Evolutionary conservation across 106 monocot species (phyloP), one percentile per base, ranked within the genome.

Genomic region (Dioscorea alata): DNA sequence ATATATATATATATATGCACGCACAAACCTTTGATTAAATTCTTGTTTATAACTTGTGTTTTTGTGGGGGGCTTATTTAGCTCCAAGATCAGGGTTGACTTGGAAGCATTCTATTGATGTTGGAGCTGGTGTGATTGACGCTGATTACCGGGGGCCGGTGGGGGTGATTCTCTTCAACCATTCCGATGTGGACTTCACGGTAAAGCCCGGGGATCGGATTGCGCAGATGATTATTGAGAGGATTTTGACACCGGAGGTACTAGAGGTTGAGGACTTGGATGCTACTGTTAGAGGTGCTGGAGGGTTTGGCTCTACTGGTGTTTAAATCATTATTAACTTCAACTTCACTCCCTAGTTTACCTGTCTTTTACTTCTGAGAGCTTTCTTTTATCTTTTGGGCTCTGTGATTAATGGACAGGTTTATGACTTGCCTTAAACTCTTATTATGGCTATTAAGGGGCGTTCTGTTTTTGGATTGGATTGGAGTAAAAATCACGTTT

Each of bases 101-200:
- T 85, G 87, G 94, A 90, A 88, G 88, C 90, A 88, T 57, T 85
- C 94, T 23, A 94, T 94, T 20, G 90, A 85, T 57, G 90, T 90
- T 8, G 90, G 90, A 23, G 94, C 88, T 0, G 90, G 94, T 6
- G 94, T 90, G 69, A 83, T 94, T 33, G 94, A 94, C 19, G 94
- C 87, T 2, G 91, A 91, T 69, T 94, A 90, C 64, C 85, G 94
- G 0, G 94, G 94, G 2, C 78, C 87, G 4, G 69, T 94, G 1
- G 81, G 80, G 6, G 87, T 88, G 57, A 48, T 94, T 10, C 81
- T 94, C 23, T 88, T 94, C 87, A 94, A 90, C 75, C 85, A 81
- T 60, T 85, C 85, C 1, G 94, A 88, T 53, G 67, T 56, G 42
- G 88, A 88, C 60, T 94, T 94, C 13, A 81, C 74, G 23, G 94